A percentile compares a stretch with the other conserved stretches of the same genome.
These are phyloP conservation scores for Oryza meridionalis DNA, from an alignment of 176 grass and related monocot species.

Conservation along the genomic window DNA sequence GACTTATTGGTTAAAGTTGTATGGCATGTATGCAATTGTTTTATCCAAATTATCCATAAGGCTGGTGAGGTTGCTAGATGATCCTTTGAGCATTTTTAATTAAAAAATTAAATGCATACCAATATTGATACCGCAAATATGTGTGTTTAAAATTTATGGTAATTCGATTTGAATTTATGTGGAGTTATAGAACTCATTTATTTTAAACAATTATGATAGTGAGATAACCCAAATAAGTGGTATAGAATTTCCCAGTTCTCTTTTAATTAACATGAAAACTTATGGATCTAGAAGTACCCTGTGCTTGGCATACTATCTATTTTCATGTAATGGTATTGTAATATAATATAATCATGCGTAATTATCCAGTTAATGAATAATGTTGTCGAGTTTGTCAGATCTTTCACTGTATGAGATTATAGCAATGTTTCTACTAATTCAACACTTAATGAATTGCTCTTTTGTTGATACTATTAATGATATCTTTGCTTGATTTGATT, in stretches of 20 bases:
- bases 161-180: background rate
- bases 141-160: slow-evolving; percentile 1
- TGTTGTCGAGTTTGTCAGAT: slow-evolving; percentile 8
- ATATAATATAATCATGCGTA: background rate
- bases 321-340: background rate
- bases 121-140: background rate
- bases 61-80: background rate
- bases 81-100: background rate
- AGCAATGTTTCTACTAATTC: background rate
- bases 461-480: background rate
- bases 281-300: background rate
- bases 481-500: slow-evolving; percentile 14
- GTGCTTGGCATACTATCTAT: background rate
- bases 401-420: slow-evolving; percentile 1
- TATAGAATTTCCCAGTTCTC: background rate
- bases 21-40: background rate
- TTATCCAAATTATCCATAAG: background rate
- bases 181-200: background rate
- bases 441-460: background rate
- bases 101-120: background rate
- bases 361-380: background rate
- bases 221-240: background rate
- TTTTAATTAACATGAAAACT: background rate
- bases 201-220: background rate
- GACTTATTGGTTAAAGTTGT: background rate